These are phyloP conservation scores for Microthlaspi erraticum DNA, from an alignment of 345 rosid species.

Conservation along the genomic window DNA sequence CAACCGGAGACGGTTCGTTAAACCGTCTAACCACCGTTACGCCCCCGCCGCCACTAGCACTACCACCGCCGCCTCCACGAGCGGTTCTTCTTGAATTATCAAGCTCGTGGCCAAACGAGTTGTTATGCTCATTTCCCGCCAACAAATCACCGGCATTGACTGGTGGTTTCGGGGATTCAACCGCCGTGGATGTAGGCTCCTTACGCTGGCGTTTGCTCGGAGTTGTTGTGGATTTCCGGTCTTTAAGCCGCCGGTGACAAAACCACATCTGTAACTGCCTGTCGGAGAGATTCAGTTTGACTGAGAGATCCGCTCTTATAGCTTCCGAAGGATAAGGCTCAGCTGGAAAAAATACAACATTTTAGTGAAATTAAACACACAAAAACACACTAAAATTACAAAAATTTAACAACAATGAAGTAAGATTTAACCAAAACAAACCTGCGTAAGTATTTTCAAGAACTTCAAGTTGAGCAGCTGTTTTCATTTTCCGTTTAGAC, in stretches of 20 bases:
- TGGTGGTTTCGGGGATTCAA: neutral
- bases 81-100: slow-evolving; percentile 59
- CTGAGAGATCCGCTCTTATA: slow-evolving; percentile 72
- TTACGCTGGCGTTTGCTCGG: slow-evolving; percentile 57
- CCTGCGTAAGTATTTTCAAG: slow-evolving; percentile 84
- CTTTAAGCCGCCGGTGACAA: slow-evolving; percentile 90
- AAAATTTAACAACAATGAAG: slow-evolving; percentile 13
- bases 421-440: slow-evolving; percentile 27
- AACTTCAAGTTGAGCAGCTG: slow-evolving; percentile 87
- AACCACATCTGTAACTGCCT: slow-evolving; percentile 99
- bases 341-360: slow-evolving; percentile 47
- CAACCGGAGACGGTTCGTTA: slow-evolving; percentile 60
- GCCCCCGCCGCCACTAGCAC: slow-evolving; percentile 45
- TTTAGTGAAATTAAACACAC: neutral
- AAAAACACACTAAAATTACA: neutral
- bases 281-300: slow-evolving; percentile 75
- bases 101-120: slow-evolving; percentile 41
- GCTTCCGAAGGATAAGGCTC: slow-evolving; percentile 84
- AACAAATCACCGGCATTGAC: slow-evolving; percentile 47
- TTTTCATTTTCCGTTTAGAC: slow-evolving; percentile 91
- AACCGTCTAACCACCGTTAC: slow-evolving; percentile 55
- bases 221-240: slow-evolving; percentile 61
- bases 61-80: slow-evolving; percentile 28
- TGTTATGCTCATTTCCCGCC: slow-evolving; percentile 44
- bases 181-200: slow-evolving; percentile 45